phyloP scores from a whole-genome alignment of 768 basidiomycete genomes.

The Leucosporidium scottii region DNA sequence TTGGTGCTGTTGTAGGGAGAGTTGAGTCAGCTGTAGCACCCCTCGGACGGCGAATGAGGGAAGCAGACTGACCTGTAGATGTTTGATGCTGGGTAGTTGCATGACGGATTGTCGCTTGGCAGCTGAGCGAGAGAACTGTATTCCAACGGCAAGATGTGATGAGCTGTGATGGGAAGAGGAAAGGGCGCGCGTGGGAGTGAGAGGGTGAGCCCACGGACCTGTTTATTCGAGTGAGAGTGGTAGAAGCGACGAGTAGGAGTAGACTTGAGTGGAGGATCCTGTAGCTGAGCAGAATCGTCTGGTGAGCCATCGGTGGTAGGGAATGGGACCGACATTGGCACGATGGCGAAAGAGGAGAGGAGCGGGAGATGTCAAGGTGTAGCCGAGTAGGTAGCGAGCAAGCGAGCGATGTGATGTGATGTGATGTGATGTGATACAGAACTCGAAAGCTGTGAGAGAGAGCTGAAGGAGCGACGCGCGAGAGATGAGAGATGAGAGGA shows the following conservation, averaged over 20 bases:
- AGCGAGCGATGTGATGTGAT: not conserved
- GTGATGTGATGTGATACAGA: not conserved
- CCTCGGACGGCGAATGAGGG: too few relatives aligned
- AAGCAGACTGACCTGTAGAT: not conserved
- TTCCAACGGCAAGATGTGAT: not conserved
- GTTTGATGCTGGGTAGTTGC: not conserved
- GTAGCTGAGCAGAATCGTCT: too few relatives aligned
- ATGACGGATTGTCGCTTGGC: constrained; percentile 69
- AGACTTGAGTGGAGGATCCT: too few relatives aligned
- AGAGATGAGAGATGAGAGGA: too few relatives aligned
- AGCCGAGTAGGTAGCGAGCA: not conserved
- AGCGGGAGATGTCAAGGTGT: not conserved
- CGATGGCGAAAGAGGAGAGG: not conserved
- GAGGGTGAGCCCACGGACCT: too few relatives aligned
- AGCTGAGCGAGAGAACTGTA: constrained; percentile 66
- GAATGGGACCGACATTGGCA: too few relatives aligned
- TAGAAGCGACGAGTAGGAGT: too few relatives aligned
- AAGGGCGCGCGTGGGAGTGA: too few relatives aligned
- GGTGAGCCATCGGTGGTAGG: too few relatives aligned
- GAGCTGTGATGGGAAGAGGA: not conserved
- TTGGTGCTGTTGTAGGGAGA: constrained; percentile 58
- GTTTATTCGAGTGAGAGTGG: too few relatives aligned
- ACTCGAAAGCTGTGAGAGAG: not conserved
- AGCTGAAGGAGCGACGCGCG: too few relatives aligned
- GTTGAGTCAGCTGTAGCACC: too few relatives aligned